A percentile compares a stretch with the other conserved stretches of the same genome.
Conservation (phyloP, 306 rosid species). For the Cyclanthera cordifolia region DNA sequence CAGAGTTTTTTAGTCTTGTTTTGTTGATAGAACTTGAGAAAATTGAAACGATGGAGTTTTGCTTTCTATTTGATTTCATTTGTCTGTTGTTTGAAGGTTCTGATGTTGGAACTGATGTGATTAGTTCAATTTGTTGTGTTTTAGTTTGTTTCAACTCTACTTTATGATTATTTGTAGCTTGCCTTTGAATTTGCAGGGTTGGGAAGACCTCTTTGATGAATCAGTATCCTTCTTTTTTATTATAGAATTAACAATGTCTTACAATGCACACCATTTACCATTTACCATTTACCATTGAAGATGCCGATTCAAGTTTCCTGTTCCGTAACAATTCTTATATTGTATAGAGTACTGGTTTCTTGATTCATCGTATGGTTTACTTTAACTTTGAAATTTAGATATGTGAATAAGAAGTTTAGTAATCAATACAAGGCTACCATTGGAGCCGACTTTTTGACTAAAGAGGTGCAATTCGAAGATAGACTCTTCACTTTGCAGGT, state of each 20-base stretch:
- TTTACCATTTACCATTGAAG: background rate
- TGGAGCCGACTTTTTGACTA: slow-evolving; percentile 93
- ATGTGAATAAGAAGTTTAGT: slow-evolving; percentile 95
- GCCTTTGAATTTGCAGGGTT: slow-evolving; percentile 55
- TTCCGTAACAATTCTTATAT: background rate
- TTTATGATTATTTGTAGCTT: background rate
- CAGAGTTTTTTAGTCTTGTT: background rate
- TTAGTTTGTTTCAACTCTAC: background rate
- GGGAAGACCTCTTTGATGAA: slow-evolving; percentile 99
- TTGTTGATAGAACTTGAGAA: background rate
- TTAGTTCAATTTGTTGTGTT: background rate
- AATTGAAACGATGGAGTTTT: background rate
- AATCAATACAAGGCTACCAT: slow-evolving; percentile 97
- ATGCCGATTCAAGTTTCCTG: background rate
- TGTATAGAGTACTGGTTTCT: background rate
- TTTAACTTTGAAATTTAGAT: slow-evolving; percentile 34
- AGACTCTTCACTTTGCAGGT: slow-evolving; percentile 99
- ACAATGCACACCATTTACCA: background rate
- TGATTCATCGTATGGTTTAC: slow-evolving; percentile 26
- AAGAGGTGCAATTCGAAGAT: slow-evolving; percentile 96
- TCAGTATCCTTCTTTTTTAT: slow-evolving; percentile 60
- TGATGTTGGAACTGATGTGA: background rate
- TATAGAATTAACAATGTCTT: background rate
- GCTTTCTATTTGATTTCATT: background rate
- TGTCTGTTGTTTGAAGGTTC: background rate